Evolutionary conservation across 768 basidiomycete genomes (phyloP).

Genomic region (Cystobasidium tubakii): DNA sequence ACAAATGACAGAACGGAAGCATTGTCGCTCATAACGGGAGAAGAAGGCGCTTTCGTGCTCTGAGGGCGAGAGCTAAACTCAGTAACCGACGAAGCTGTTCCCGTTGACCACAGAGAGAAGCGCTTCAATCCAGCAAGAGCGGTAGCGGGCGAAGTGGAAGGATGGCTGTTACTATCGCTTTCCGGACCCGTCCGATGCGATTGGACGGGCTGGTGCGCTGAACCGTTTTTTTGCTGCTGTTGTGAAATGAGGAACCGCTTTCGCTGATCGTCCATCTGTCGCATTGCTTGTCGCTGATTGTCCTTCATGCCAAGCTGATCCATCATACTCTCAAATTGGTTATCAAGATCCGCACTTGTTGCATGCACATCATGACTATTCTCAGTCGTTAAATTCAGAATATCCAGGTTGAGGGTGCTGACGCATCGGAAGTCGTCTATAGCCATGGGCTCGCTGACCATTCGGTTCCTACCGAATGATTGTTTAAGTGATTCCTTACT

Average conservation of each 20-base stretch:
- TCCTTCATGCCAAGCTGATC: constrained; percentile 70
- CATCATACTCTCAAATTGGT: constrained; percentile 65
- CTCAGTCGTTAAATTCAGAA: constrained; percentile 26
- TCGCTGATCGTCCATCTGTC: constrained; percentile 58
- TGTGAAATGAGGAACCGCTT: constrained; percentile 60
- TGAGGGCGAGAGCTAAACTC: constrained; percentile 10
- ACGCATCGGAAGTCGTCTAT: constrained; percentile 40
- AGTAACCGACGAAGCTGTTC: constrained; percentile 29
- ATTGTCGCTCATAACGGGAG: constrained; percentile 33
- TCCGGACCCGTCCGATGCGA: constrained; percentile 48
- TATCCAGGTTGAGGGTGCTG: background rate
- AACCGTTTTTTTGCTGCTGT: constrained; percentile 62
- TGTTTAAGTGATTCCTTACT: background rate
- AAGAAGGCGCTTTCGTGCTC: constrained; percentile 2
- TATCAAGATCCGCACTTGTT: constrained; percentile 24
- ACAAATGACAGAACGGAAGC: background rate
- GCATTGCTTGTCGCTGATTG: constrained; percentile 62
- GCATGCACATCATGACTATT: constrained; percentile 50
- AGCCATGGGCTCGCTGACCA: constrained; percentile 40
- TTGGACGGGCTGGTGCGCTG: constrained; percentile 56
- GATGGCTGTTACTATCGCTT: background rate
- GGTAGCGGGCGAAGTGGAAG: background rate
- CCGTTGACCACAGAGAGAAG: constrained; percentile 42
- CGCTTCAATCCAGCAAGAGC: constrained; percentile 39
- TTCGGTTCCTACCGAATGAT: constrained; percentile 8